Evolutionary conservation across 306 rosid genomes (phyloP).

Genomic region (Dalbergia oliveri): DNA sequence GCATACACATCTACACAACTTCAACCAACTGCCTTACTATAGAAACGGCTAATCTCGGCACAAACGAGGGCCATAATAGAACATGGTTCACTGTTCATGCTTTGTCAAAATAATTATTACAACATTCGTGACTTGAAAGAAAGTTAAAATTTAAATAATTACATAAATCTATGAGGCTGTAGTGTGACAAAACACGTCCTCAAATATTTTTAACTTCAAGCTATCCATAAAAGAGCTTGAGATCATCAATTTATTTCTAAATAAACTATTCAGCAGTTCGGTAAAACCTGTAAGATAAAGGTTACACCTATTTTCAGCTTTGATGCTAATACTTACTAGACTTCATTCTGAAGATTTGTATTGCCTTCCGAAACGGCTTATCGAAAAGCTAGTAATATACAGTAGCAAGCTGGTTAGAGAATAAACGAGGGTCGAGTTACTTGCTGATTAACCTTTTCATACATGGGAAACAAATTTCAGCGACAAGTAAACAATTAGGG

Average conservation of each 20-base stretch:
- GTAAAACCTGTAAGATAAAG: conserved; percentile 11
- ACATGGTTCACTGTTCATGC: background rate
- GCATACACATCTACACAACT: background rate
- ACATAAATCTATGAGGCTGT: background rate
- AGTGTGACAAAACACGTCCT: conserved; percentile 3
- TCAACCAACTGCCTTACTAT: background rate
- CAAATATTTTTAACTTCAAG: conserved; percentile 13
- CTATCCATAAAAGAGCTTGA: conserved; percentile 30
- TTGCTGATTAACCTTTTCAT: conserved; percentile 44
- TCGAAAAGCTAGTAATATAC: conserved; percentile 39
- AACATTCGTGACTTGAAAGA: background rate
- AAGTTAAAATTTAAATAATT: too few relatives aligned
- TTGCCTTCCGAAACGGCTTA: conserved; percentile 45
- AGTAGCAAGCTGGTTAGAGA: conserved; percentile 49
- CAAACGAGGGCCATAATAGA: background rate
- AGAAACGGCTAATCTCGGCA: background rate
- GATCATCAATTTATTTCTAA: conserved; percentile 26
- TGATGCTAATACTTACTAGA: conserved; percentile 7
- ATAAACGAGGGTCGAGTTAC: conserved; percentile 36
- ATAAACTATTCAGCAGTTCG: conserved; percentile 1
- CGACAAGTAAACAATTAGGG: conserved; percentile 20
- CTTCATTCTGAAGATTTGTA: conserved; percentile 32
- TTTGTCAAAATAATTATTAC: background rate
- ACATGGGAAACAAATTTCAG: conserved; percentile 29
- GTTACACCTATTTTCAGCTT: conserved; percentile 8